Percentiles rank a stretch among this genome's conserved stretches.
Evolutionary conservation across 129 eudicot species (phyloP).

Genomic region (Heracleum sosnowskyi): DNA sequence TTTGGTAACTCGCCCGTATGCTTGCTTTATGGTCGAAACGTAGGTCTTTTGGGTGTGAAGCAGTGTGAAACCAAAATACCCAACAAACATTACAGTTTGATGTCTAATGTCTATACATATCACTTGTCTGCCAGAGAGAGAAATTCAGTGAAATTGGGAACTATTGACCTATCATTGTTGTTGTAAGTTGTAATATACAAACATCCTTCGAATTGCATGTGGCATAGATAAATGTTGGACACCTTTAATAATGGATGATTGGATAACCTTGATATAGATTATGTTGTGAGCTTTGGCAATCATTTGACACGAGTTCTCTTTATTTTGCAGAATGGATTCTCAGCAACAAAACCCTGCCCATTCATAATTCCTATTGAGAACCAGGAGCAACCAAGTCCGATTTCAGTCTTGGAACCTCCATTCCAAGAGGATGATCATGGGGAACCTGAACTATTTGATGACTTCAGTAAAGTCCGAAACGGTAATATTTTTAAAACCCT

Average conservation of each 20-base stretch:
- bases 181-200: not conserved
- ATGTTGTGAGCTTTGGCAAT: not conserved
- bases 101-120: not conserved
- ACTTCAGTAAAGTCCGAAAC: slow-evolving; percentile 27
- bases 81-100: too few relatives aligned
- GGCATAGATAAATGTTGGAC: not conserved
- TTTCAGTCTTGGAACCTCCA: slow-evolving; percentile 71
- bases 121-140: not conserved
- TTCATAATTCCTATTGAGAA: slow-evolving; percentile 33
- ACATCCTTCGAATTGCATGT: not conserved
- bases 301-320: not conserved
- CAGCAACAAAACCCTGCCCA: not conserved
- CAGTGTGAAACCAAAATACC: too few relatives aligned
- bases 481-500: slow-evolving; percentile 29
- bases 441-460: slow-evolving; percentile 23
- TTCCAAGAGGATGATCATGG: slow-evolving; percentile 59
- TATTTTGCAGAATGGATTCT: slow-evolving; percentile 42
- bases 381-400: slow-evolving; percentile 93
- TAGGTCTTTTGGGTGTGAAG: too few relatives aligned
- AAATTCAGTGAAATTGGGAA: not conserved
- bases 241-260: not conserved
- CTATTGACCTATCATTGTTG: not conserved
- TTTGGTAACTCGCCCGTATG: too few relatives aligned
- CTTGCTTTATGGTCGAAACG: too few relatives aligned
- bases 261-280: not conserved